Evolutionary conservation across 208 protist genomes (phyloP).

Genomic region (Trypanosoma mega): DNA sequence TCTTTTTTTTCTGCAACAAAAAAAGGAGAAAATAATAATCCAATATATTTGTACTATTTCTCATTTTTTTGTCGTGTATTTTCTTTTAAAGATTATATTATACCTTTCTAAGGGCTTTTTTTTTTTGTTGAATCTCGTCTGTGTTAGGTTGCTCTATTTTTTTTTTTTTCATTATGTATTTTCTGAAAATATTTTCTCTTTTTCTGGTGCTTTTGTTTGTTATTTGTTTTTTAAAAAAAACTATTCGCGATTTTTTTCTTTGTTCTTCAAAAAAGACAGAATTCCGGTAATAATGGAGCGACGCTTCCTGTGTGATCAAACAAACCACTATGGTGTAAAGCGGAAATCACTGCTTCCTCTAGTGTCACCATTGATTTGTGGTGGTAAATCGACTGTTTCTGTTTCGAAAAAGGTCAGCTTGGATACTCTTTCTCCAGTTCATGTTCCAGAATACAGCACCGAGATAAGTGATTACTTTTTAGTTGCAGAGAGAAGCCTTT

Average conservation of each 20-base stretch:
- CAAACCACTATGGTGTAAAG: slow-evolving; percentile 11
- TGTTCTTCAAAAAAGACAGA: not conserved
- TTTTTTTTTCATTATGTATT: too few relatives aligned
- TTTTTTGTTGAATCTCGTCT: too few relatives aligned
- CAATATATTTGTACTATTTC: too few relatives aligned
- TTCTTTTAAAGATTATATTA: too few relatives aligned
- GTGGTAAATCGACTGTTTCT: not conserved
- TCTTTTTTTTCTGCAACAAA: too few relatives aligned
- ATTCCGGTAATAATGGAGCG: slow-evolving; percentile 19
- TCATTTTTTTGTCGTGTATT: too few relatives aligned
- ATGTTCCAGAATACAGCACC: slow-evolving; percentile 55
- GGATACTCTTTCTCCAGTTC: slow-evolving; percentile 1
- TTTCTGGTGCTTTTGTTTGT: too few relatives aligned
- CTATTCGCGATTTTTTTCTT: slow-evolving; percentile 30
- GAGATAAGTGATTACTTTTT: slow-evolving; percentile 79
- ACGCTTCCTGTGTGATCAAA: slow-evolving; percentile 14
- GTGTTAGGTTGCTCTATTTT: too few relatives aligned
- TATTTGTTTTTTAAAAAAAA: too few relatives aligned
- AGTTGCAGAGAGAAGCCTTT: slow-evolving; percentile 49
- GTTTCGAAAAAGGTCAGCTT: slow-evolving; percentile 10
- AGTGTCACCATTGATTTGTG: slow-evolving; percentile 12
- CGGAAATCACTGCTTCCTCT: slow-evolving; percentile 12
- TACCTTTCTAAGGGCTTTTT: too few relatives aligned
- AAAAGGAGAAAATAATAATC: too few relatives aligned
- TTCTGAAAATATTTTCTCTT: too few relatives aligned